Evolutionary conservation across 1,284 basidiomycete genomes (phyloP).

Genomic region (Afroboletus lepidellus): DNA sequence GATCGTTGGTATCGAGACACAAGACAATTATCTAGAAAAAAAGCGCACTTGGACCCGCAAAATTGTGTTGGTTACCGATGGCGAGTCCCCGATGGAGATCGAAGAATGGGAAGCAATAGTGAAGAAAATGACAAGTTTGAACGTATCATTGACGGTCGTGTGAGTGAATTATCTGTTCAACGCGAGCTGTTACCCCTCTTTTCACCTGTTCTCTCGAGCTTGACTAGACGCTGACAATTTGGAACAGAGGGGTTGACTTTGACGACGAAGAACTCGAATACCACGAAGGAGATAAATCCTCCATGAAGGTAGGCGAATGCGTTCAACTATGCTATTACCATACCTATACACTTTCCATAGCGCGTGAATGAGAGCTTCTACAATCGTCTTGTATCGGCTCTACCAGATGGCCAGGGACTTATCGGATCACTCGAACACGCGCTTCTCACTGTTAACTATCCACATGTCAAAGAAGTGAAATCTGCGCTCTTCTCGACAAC

Average conservation of each 20-base stretch:
- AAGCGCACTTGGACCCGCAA: conserved; percentile 82
- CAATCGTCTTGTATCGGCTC: conserved; percentile 46
- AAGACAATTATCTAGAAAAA: conserved; percentile 56
- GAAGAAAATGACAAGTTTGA: conserved; percentile 62
- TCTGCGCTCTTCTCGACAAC: conserved; percentile 63
- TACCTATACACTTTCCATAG: conserved; percentile 38
- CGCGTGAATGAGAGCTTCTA: conserved; percentile 80
- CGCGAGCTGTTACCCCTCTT: neutral
- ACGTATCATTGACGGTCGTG: conserved; percentile 64
- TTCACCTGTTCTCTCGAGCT: neutral
- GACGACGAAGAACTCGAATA: conserved; percentile 70
- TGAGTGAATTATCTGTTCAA: conserved; percentile 37
- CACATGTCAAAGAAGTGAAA: conserved; percentile 67
- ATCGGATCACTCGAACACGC: conserved; percentile 74
- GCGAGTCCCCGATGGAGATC: conserved; percentile 65
- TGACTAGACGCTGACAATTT: conserved; percentile 11
- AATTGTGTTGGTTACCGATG: conserved; percentile 80
- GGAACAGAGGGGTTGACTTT: conserved; percentile 77
- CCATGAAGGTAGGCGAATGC: conserved; percentile 56
- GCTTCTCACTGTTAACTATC: conserved; percentile 64
- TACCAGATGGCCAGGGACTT: conserved; percentile 45
- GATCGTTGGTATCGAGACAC: conserved; percentile 82
- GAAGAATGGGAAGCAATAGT: conserved; percentile 75
- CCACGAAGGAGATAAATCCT: conserved; percentile 65
- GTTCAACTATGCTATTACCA: neutral